Evolutionary conservation across 805 yeast species (phyloP), one percentile per base, ranked within the genome.

Genomic region (Suhomyces sp.): DNA sequence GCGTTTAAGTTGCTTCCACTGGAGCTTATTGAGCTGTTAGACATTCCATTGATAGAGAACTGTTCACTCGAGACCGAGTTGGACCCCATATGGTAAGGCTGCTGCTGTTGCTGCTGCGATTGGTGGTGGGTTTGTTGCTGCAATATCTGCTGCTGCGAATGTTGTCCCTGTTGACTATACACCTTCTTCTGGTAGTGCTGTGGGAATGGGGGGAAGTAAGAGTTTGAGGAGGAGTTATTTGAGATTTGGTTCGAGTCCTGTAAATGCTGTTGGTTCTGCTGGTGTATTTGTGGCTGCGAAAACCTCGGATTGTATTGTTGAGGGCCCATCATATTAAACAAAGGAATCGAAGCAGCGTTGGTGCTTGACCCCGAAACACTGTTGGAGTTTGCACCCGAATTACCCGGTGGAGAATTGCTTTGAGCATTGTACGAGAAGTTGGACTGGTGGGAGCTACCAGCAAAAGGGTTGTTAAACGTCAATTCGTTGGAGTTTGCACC

Each of bases 401-500:
- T 24, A 13, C 19, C 24, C 12, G 25, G 39, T 3, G 44, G 49
- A 12, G n/a, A 21, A 6, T 31, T 13, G n/a, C 21, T 37, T 20
- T 33, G 49, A 13, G 33, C 44, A 15, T 44, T 46, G 46, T 47
- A 46, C 41, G 31, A 33, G 19, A 39, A 31, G 25, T n/a, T 37
- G 29, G 50, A 35, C 27, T 52, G 54, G 27, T 52, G 55, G 9
- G 56, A 43, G 1, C 53, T 48, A 9, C 59, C 58, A 22, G 59
- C 53, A 45, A 62, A 62, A 2, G 65, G 65, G 44, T 63, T 63
- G 31, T 53, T 58, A 35, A 63, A 63, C 3, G 63, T 55, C 24
- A 61, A 47, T 31, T 62, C 66, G n/a, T 33, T 43, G 46, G 51
- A 15, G 15, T 39, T 46, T 6, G 49, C 31, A 12, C 40, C 33